Base-by-base conservation (phyloP, 2,329 filamentous ascomycete genomes). In the Ophiocordyceps unilateralis region DNA sequence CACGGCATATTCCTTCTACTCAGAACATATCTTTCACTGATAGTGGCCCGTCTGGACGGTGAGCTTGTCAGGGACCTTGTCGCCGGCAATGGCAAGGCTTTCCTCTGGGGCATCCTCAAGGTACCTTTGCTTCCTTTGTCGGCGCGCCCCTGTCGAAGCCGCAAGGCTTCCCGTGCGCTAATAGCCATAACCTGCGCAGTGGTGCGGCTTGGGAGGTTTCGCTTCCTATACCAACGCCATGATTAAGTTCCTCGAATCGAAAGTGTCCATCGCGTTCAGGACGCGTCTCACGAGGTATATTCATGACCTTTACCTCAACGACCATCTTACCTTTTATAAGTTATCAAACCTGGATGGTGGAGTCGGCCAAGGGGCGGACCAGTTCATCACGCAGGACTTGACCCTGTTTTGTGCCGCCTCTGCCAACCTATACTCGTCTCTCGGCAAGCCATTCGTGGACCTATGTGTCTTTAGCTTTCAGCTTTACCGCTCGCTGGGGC, bases 361-460 rank as follows among this genome's bases (percentile, higher is more conserved):
- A 1, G 78, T 96, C 34, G 89, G 87, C 1, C 84, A 93, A 56
- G 82, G 85, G 14, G 86, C 88, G 10, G 91, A 98, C 55, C 91
- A 98, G 55, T 96, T 88, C 61, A 96, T 98, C 55, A 96, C 91
- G 0, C 89, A 96, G 58, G 91, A 98, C 59, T 69, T 98, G 26
- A 96, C 91, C 0, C 70, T 94, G 1, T 98, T 98, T 66, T 98
- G 93, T 58, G 83, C 85, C 11, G 81, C 88, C 4, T 89, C 91
- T 1, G 88, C 91, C 15, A 85, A 86, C 20, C 66, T 98, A 5
- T 98, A 96, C 64, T 96, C 91, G 1, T 95, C 88, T 0, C 70
- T 98, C 3, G 91, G 91, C n/a, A 98, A 98, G 60, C 91, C 91
- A 0, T 78, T 95, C 50, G 85, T 98, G n/a, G 91, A 98, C 58